Evolutionary conservation across 2,329 filamentous ascomycete species (phyloP).

Genomic region (Eutypa lata): DNA sequence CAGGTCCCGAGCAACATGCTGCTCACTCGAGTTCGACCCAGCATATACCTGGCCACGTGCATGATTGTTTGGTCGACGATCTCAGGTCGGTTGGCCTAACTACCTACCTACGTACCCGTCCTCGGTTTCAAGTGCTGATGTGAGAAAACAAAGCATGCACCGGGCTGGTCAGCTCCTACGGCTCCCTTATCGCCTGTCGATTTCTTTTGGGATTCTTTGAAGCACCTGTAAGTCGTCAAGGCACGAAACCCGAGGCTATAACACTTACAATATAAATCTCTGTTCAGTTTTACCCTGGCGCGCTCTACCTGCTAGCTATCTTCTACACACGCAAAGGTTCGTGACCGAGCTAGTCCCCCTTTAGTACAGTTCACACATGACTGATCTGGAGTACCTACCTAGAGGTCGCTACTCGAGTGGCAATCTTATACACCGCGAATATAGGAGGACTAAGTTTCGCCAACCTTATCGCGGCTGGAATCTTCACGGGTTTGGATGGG

Average conservation of each 20-base stretch:
- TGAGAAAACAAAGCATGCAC: conserved; percentile 25
- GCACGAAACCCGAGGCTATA: background rate
- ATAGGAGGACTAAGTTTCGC: conserved; percentile 6
- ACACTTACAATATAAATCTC: background rate
- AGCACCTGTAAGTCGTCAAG: conserved; percentile 25
- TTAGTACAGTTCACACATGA: background rate
- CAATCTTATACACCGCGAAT: conserved; percentile 3
- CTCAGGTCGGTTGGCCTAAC: conserved; percentile 22
- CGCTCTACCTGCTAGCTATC: conserved; percentile 42
- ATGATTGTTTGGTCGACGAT: conserved; percentile 40
- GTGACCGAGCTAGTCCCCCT: background rate
- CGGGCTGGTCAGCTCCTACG: conserved; percentile 32
- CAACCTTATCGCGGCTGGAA: conserved; percentile 6
- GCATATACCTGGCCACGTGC: conserved; percentile 39
- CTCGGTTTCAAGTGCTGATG: too few relatives aligned
- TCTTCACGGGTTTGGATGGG: conserved; percentile 19
- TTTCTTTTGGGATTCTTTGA: conserved; percentile 39
- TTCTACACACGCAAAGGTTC: conserved; percentile 43
- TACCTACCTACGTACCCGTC: background rate
- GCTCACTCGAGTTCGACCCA: conserved; percentile 38
- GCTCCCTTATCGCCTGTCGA: conserved; percentile 31
- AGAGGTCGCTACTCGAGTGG: conserved; percentile 24
- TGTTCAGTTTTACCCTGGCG: conserved; percentile 35
- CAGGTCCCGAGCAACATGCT: conserved; percentile 41
- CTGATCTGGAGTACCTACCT: background rate